Base-by-base conservation (phyloP, 441 rosid genomes). In the Populus hybrid region DNA sequence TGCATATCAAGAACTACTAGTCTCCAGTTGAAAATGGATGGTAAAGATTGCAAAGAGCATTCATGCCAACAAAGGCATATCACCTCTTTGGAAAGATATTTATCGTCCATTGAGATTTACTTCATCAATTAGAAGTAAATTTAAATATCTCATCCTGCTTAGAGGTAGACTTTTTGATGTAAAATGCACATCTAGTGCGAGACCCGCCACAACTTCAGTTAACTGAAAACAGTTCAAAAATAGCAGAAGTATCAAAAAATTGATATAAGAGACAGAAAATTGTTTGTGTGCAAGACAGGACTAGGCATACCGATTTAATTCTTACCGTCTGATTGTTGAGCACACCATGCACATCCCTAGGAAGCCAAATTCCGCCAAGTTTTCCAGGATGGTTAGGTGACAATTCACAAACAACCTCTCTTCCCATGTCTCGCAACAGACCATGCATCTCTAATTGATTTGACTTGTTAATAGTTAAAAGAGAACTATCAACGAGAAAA, bases 281-380 rank as follows among this genome's bases (percentile, higher is more conserved):
- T 45, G 56, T 45, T 45, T 7, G 56, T 14, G 56, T 16, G 20
- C 56, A 45, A 68, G 40, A 69, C 56, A 20, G 14, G 18, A 14
- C 14, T 45, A 45, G 20, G 56, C 4, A 14, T 45, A 45, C 4
- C 7, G 26, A 2, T 5, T 4, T 9, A 67, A 29, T 7, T 2
- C 53, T 65, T 77, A 84, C 87, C 71, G 1, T 24, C 24, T 82
- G 64, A 24, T 68, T 71, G 12, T 28, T 64, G 26, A 83, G 63
- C 8, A 76, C 76, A 59, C 9, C 24, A 38, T 53, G n/a, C 36
- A 69, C 40, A 72, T 85, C 82, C 18, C 79, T 68, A 28, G 12
- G 40, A 23, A 7, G 59, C 86, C 90, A 90, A 7, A 90, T 50
- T 78, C 88, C 82, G 42, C 86, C 82, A 50, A 85, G 83, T 61